Base-by-base conservation (phyloP, 768 basidiomycete species). In the Pisolithus tinctorius region DNA sequence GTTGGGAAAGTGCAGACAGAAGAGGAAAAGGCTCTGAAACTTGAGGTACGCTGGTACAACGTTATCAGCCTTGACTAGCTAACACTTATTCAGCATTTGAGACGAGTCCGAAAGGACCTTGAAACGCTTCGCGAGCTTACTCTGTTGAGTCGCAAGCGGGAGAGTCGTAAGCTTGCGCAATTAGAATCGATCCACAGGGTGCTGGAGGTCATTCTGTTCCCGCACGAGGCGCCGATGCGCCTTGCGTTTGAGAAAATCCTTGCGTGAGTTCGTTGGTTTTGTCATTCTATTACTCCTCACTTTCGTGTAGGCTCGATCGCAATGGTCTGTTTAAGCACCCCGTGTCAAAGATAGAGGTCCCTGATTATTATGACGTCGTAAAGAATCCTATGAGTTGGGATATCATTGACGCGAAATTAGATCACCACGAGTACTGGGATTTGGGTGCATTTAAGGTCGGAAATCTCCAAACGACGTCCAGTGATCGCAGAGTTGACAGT, bases 321-420 rank as follows among this genome's bases (percentile, higher is more conserved):
- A 71, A 78, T 5, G 84, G 84, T 41, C 76, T 83, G 55, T 98
- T 98, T 70, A 80, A 81, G 53, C 80, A 84, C 53, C 92, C 94
- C 0, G 93, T 97, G 36, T 85, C 83, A 39, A 83, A 74, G 57
- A 71, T 69, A 1, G 81, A 87, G 38, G 91, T 94, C 0, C 89
- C 88, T 1, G 94, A 97, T 62, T 99, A 99, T 64, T 92, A 87
- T 61, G 86, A 91, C 43, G 74, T 96, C 34, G 77, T 99, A 60
- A 77, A 82, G 59, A 72, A 77, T 4, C 96, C 96, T 0, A 96
- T 96, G 91, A 86, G 85, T 54, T 93, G 94, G 83, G 75, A 74
- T 11, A 76, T 74, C 27, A 95, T 99, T 61, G 85, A 90, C 43
- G 68, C 70, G 27, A 95, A 90, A 65, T 72, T 99, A 29, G 87